These are phyloP conservation scores for Penicillium sp. DNA, from an alignment of 2,329 filamentous ascomycete species.

Conservation along the genomic window DNA sequence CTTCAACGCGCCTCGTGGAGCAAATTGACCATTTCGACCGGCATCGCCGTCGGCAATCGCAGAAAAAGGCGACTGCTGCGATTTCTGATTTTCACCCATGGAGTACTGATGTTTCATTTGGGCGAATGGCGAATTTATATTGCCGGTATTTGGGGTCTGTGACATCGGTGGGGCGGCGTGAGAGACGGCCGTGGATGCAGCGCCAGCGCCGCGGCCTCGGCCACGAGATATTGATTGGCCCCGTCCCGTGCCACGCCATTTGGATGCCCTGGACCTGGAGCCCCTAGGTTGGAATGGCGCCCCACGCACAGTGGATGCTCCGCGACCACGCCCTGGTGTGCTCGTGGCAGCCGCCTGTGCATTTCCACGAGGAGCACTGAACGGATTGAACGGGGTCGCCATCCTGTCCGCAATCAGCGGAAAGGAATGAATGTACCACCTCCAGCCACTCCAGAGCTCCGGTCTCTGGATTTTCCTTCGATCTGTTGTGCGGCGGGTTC, in stretches of 20 bases:
- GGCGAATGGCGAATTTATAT: slow-evolving; percentile 24
- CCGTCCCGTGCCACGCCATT: slow-evolving; percentile 22
- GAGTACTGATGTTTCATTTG: slow-evolving; percentile 21
- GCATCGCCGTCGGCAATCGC: slow-evolving; percentile 15
- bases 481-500: not conserved
- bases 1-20: slow-evolving; percentile 4
- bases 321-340: slow-evolving; percentile 25
- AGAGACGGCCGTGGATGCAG: slow-evolving; percentile 11
- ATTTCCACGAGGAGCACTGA: slow-evolving; percentile 26
- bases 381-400: slow-evolving; percentile 30
- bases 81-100: slow-evolving; percentile 8
- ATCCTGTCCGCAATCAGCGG: slow-evolving; percentile 28
- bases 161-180: slow-evolving; percentile 1
- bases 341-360: slow-evolving; percentile 18
- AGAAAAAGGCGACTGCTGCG: slow-evolving; percentile 21
- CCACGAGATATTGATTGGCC: slow-evolving; percentile 11
- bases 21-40: slow-evolving; percentile 2
- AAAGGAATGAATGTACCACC: slow-evolving; percentile 16
- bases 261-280: slow-evolving; percentile 15
- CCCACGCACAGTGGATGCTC: slow-evolving; percentile 14
- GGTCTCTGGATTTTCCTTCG: not conserved
- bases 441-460: slow-evolving; percentile 7
- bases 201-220: slow-evolving; percentile 24
- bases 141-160: not conserved
- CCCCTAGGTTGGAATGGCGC: slow-evolving; percentile 18